Conservation (phyloP, 768 basidiomycete genomes). For the Sporobolomyces pararoseus region DNA sequence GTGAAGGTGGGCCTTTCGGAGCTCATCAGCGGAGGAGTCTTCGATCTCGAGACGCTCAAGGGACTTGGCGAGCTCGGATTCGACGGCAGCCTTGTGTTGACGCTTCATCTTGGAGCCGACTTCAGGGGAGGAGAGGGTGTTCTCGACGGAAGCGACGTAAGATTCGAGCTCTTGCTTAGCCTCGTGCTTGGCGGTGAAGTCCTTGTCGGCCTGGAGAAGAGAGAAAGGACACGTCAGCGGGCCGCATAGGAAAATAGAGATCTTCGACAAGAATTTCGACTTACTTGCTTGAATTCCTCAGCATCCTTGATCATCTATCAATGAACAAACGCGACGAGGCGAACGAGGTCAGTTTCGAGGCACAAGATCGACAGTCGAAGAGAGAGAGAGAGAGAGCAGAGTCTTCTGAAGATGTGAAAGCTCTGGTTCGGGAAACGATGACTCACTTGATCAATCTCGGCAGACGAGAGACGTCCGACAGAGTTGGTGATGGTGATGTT, state of each 20-base stretch:
- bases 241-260: no score
- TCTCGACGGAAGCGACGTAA: slow-evolving; percentile 94
- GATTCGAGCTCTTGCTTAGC: slow-evolving; percentile 97
- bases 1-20: slow-evolving; percentile 89
- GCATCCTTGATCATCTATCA: slow-evolving; percentile 59
- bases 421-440: no score
- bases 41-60: slow-evolving; percentile 98
- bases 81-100: slow-evolving; percentile 87
- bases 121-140: slow-evolving; percentile 58
- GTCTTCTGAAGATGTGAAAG: no score
- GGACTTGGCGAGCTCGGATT: slow-evolving; percentile 94
- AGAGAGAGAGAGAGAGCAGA: no score
- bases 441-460: slow-evolving; percentile 82
- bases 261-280: no score
- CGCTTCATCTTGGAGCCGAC: slow-evolving; percentile 98
- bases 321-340: no score
- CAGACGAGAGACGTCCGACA: slow-evolving; percentile 92
- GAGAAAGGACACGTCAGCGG: no score
- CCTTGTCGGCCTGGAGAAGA: slow-evolving; percentile 85
- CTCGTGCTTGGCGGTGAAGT: slow-evolving; percentile 96
- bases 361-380: slow-evolving; percentile 49
- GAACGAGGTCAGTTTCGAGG: slow-evolving; percentile 49
- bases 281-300: slow-evolving; percentile 91
- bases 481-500: slow-evolving; percentile 78
- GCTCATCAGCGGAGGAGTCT: slow-evolving; percentile 85